These are phyloP conservation scores for Brachypodium distachyon DNA, from an alignment of 202 grass and related monocot species.

Conservation along the genomic window DNA sequence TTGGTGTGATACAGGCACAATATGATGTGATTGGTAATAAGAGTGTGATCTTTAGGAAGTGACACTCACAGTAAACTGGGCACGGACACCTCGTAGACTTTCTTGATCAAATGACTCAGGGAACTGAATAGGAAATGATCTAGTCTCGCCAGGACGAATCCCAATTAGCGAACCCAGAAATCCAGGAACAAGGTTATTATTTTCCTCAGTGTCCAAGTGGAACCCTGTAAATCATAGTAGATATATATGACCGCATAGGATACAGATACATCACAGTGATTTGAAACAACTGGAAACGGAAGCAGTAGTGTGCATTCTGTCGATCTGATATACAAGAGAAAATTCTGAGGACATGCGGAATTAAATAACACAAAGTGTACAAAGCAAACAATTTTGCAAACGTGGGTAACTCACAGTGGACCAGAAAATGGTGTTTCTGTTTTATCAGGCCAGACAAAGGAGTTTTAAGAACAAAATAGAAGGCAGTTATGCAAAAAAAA, in stretches of 20 bases:
- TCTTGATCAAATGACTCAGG: slow-evolving; percentile 85
- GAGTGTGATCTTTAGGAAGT: slow-evolving; percentile 15
- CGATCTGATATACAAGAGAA: slow-evolving; percentile 3
- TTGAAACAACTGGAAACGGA: neutral
- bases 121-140: slow-evolving; percentile 87
- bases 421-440: no score
- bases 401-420: neutral
- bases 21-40: neutral
- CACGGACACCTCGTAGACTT: slow-evolving; percentile 58
- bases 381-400: neutral
- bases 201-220: slow-evolving; percentile 94
- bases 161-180: slow-evolving; percentile 91
- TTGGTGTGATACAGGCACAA: slow-evolving; percentile 1
- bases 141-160: slow-evolving; percentile 75
- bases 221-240: slow-evolving; percentile 49
- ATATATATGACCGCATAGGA: neutral
- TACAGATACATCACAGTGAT: neutral
- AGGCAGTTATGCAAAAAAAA: neutral
- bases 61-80: slow-evolving; percentile 84
- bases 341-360: neutral
- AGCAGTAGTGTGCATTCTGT: neutral
- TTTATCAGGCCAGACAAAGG: neutral
- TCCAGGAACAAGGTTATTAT: slow-evolving; percentile 64
- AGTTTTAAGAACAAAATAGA: neutral
- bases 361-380: neutral